A percentile compares a stretch with the other conserved stretches of the same genome.
These are phyloP conservation scores for Angomonas desouzai DNA, from an alignment of 208 protist genomes.

Conservation along the genomic window DNA sequence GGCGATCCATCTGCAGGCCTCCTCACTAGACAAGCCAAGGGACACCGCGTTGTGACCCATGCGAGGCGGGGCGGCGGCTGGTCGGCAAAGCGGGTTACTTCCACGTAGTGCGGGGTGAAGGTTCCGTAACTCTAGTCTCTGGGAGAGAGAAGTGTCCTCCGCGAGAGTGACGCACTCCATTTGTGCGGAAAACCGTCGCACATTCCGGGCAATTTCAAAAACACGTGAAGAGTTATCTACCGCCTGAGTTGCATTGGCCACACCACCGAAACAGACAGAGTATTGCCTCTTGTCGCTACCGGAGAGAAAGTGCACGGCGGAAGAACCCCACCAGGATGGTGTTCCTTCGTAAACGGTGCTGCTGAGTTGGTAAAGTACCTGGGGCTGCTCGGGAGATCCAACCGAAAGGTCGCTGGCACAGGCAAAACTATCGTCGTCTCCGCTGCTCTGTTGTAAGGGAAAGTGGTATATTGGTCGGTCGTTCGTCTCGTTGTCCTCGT, in stretches of 20 bases:
- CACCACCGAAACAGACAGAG: neutral
- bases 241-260: neutral
- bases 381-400: slow-evolving; percentile 6
- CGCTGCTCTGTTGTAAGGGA: slow-evolving; percentile 43
- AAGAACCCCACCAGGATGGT: slow-evolving; percentile 35
- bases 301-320: slow-evolving; percentile 15
- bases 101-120: neutral
- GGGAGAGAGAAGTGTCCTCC: neutral
- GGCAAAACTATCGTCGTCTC: slow-evolving; percentile 25
- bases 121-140: neutral
- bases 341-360: slow-evolving; percentile 33
- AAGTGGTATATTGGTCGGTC: slow-evolving; percentile 69
- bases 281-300: neutral
- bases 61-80: neutral
- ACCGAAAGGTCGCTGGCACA: neutral
- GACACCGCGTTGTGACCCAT: neutral
- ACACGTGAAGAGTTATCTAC: slow-evolving; percentile 5
- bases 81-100: neutral
- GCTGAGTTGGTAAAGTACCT: slow-evolving; percentile 28
- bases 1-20: neutral
- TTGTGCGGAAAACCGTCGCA: neutral
- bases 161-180: neutral
- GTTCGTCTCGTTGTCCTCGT: slow-evolving; percentile 62
- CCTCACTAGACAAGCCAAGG: neutral
- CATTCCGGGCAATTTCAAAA: neutral